phyloP scores from a whole-genome alignment of 2,329 filamentous ascomycete genomes.

The Nigrospora osmanthi region DNA sequence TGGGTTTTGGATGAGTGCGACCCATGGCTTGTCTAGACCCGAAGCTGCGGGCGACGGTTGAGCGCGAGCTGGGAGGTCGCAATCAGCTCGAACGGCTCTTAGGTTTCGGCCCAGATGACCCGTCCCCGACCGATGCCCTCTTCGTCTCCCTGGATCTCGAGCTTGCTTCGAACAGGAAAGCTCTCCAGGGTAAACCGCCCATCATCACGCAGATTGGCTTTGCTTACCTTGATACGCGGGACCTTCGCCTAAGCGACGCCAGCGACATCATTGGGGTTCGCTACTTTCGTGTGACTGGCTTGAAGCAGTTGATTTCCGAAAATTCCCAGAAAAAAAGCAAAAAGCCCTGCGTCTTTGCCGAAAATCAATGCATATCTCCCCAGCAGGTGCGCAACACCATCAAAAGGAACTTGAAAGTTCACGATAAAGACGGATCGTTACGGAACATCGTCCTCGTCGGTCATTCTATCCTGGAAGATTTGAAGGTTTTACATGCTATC shows the following conservation, averaged over 20 bases:
- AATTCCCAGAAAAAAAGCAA: not conserved
- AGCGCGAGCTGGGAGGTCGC: not conserved
- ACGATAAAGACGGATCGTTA: not conserved
- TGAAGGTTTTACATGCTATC: not conserved
- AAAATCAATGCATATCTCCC: not conserved
- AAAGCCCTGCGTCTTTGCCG: not conserved
- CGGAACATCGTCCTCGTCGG: not conserved
- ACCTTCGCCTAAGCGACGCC: not conserved
- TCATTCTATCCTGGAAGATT: not conserved
- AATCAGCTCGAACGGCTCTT: conserved; percentile 5
- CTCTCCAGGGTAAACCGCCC: not conserved
- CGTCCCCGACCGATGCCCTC: conserved; percentile 2
- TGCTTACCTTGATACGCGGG: not conserved
- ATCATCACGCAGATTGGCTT: not conserved
- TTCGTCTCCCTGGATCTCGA: conserved; percentile 5
- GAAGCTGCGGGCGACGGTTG: not conserved
- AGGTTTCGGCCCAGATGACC: conserved; percentile 2
- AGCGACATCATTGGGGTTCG: not conserved
- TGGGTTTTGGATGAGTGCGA: too few species aligned
- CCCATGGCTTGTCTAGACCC: not conserved
- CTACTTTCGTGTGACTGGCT: not conserved
- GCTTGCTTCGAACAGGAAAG: not conserved
- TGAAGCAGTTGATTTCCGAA: not conserved
- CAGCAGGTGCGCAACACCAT: not conserved
- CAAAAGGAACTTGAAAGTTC: not conserved